A percentile compares a stretch with the other conserved stretches of the same genome.
Conservation (phyloP, 139 green algal genomes). For the Mychonastes homosphaera region DNA sequence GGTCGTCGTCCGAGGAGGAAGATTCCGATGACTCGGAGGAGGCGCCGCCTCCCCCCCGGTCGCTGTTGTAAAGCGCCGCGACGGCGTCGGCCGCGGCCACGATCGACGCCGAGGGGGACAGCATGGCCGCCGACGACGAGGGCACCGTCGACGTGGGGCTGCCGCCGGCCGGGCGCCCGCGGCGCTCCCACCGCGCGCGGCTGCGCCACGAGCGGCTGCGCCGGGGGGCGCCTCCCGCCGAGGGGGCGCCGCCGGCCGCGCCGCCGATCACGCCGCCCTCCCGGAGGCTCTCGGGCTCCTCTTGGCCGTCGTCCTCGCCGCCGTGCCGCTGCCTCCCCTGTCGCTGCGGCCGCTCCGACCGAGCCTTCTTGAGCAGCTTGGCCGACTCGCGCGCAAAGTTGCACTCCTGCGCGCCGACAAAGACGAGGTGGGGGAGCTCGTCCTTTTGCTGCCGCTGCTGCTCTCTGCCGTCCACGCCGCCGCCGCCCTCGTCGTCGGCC, state of each 20-base stretch:
- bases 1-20: too few relatives aligned
- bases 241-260: not conserved
- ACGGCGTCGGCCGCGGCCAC: not conserved
- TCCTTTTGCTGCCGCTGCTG: not conserved
- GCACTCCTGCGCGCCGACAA: slow-evolving; percentile 16
- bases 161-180: too few relatives aligned
- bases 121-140: too few relatives aligned
- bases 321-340: not conserved
- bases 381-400: slow-evolving; percentile 16
- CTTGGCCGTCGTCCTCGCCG: not conserved
- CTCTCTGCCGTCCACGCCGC: not conserved
- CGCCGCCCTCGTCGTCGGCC: not conserved
- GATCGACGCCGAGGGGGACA: not conserved
- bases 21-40: too few relatives aligned
- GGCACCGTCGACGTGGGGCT: not conserved
- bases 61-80: too few relatives aligned
- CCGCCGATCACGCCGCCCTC: not conserved
- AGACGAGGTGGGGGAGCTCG: slow-evolving; percentile 9
- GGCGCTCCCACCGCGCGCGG: too few relatives aligned
- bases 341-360: not conserved
- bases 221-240: too few relatives aligned
- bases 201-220: too few relatives aligned
- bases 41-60: too few relatives aligned
- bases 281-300: not conserved
- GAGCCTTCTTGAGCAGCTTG: slow-evolving; percentile 1